Conservation (phyloP, 2,329 filamentous ascomycete species). For the Xylariaceae sp. region DNA sequence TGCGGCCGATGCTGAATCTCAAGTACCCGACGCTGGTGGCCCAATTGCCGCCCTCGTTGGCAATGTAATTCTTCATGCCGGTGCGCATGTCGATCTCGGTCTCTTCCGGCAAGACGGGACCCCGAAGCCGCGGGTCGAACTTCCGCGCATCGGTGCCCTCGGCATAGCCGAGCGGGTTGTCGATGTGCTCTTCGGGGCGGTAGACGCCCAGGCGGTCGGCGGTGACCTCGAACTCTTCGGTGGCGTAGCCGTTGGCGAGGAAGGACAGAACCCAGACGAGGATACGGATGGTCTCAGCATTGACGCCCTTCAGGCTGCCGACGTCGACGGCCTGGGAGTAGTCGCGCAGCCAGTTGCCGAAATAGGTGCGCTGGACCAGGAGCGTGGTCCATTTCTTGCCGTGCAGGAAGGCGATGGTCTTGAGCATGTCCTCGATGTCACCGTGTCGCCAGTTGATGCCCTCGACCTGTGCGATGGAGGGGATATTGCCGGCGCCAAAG, state of each 20-base stretch:
- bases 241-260: conserved; percentile 77
- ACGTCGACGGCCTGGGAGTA: conserved; percentile 81
- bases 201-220: conserved; percentile 74
- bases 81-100: conserved; percentile 66
- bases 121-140: conserved; percentile 73
- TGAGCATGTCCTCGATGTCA: conserved; percentile 77
- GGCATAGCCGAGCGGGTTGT: conserved; percentile 78
- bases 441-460: conserved; percentile 65
- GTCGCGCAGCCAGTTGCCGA: conserved; percentile 81
- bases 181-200: conserved; percentile 66
- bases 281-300: conserved; percentile 69
- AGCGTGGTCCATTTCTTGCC: conserved; percentile 81
- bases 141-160: conserved; percentile 79
- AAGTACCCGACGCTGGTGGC: conserved; percentile 85
- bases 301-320: conserved; percentile 69
- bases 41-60: conserved; percentile 81
- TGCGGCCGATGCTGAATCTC: conserved; percentile 63
- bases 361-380: conserved; percentile 71
- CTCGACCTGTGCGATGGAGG: conserved; percentile 55
- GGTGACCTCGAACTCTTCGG: conserved; percentile 77
- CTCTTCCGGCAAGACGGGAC: conserved; percentile 64
- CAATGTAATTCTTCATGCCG: conserved; percentile 99
- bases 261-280: conserved; percentile 78
- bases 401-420: conserved; percentile 66
- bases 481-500: conserved; percentile 65